Percentiles rank a stretch among this genome's conserved stretches.
These are phyloP conservation scores for Exophiala viscosa DNA, from an alignment of 2,329 filamentous ascomycete genomes.

Conservation along the genomic window DNA sequence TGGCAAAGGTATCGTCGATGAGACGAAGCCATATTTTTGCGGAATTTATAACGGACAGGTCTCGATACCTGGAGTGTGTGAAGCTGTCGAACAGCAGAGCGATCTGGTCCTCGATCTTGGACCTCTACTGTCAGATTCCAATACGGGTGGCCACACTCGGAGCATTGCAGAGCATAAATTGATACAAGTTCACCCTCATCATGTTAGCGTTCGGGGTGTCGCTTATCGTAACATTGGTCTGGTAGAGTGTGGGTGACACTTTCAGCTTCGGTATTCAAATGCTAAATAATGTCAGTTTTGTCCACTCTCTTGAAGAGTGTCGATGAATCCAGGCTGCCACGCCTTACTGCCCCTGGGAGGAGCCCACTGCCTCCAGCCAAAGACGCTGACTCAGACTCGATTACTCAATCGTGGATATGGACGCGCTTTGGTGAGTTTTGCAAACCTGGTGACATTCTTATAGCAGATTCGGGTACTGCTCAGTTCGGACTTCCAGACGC, in stretches of 20 bases:
- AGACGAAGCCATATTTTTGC: not conserved
- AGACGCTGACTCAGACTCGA: not conserved
- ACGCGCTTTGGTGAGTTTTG: not conserved
- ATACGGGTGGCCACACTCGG: slow-evolving; percentile 34
- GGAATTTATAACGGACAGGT: slow-evolving; percentile 1
- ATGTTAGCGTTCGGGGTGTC: not conserved
- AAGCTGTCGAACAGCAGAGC: slow-evolving; percentile 16
- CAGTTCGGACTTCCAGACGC: slow-evolving; percentile 24
- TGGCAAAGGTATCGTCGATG: slow-evolving; percentile 4
- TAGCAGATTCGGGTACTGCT: slow-evolving; percentile 25
- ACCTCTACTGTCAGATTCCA: slow-evolving; percentile 44
- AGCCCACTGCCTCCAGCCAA: not conserved
- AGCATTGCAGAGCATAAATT: not conserved
- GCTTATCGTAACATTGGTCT: not conserved
- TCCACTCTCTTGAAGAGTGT: not conserved
- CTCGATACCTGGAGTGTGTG: not conserved
- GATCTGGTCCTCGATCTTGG: slow-evolving; percentile 47
- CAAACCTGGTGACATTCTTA: slow-evolving; percentile 18
- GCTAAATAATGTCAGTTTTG: not conserved
- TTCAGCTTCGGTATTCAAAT: not conserved
- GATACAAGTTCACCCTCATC: not conserved
- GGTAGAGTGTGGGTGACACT: not conserved
- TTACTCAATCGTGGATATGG: not conserved
- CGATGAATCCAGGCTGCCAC: not conserved
- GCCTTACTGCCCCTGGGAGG: not conserved